Evolutionary conservation across 345 rosid species (phyloP).

Genomic region (Camelina neglecta): DNA sequence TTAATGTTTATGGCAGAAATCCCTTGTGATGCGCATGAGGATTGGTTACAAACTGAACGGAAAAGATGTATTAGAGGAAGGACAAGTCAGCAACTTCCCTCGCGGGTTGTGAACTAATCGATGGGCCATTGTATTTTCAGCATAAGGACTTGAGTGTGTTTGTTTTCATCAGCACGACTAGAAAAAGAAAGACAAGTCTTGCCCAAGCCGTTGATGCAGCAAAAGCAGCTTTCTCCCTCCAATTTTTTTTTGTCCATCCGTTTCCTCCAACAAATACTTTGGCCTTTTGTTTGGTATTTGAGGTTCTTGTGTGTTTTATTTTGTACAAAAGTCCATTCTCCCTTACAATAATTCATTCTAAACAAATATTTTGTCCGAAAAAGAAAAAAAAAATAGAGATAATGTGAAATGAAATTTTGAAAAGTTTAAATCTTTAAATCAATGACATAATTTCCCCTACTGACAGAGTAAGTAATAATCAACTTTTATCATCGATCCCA

Average conservation of each 20-base stretch:
- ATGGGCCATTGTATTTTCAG: conserved; percentile 19
- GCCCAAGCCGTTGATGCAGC: conserved; percentile 33
- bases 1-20: conserved; percentile 67
- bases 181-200: conserved; percentile 1
- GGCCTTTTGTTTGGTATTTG: conserved; percentile 40
- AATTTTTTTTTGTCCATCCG: conserved; percentile 24
- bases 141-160: conserved; percentile 23
- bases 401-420: no score
- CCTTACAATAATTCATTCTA: no score
- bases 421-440: no score
- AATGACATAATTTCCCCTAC: no score
- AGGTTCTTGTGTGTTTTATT: conserved; percentile 21
- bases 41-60: conserved; percentile 80
- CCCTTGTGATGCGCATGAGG: conserved; percentile 90
- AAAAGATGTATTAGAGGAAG: conserved; percentile 89
- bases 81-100: conserved; percentile 90
- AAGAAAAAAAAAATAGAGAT: no score
- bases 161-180: conserved; percentile 11
- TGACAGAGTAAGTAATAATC: no score
- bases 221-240: conserved; percentile 24
- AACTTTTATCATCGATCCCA: no score
- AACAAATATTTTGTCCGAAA: no score
- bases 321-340: conserved; percentile 33
- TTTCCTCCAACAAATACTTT: conserved; percentile 30
- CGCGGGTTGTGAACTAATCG: conserved; percentile 62